Conservation (phyloP, 2,329 filamentous ascomycete species). For the Ophiostoma sp. region DNA sequence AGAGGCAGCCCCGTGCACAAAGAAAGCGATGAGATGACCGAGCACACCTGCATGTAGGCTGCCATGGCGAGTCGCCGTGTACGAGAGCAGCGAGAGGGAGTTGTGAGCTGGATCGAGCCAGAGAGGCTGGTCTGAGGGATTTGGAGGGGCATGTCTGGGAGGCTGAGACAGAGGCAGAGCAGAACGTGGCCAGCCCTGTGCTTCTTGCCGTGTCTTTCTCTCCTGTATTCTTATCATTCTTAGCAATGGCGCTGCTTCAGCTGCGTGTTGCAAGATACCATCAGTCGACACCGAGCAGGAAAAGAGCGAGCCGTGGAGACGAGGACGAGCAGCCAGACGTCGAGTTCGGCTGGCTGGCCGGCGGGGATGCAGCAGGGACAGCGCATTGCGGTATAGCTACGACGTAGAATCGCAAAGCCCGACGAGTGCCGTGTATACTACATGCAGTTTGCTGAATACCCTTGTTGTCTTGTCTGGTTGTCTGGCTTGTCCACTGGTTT, state of each 20-base stretch:
- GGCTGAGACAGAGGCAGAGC: background rate
- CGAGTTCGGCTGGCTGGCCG: no score
- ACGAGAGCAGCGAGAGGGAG: no score
- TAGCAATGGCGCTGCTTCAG: no score
- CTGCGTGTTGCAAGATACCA: no score
- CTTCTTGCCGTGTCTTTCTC: background rate
- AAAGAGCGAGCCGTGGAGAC: no score
- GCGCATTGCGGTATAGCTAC: background rate
- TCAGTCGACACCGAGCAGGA: no score
- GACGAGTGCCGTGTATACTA: background rate
- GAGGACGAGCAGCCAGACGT: no score
- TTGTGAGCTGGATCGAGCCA: no score
- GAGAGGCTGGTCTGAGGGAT: background rate
- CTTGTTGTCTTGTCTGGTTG: background rate
- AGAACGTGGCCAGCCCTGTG: background rate
- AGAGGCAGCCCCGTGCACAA: background rate
- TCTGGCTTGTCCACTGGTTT: background rate
- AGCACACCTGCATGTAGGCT: background rate
- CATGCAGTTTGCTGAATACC: constrained; percentile 1
- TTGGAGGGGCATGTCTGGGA: background rate
- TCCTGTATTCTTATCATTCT: no score
- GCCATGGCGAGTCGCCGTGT: no score
- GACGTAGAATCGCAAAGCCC: no score
- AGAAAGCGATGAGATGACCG: background rate
- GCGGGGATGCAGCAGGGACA: background rate